Base-by-base conservation (phyloP, 148 eudicot species). In the Limonium bicolor region DNA sequence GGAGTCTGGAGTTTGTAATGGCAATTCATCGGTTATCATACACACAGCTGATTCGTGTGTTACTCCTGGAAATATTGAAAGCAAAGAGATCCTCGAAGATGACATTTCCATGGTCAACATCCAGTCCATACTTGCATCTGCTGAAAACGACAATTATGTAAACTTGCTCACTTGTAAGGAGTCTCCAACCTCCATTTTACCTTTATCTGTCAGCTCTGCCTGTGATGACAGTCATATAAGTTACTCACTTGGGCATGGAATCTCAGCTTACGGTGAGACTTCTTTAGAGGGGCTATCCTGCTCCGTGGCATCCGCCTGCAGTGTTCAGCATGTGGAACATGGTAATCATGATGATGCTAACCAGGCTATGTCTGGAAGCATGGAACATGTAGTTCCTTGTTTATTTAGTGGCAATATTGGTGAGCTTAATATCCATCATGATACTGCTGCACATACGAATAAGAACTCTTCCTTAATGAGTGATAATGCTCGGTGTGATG, bases 151-250 rank as follows among this genome's bases (percentile, higher is more conserved):
- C 43, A 38, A 37, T 23, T 57, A 36, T 44, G 20, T n/a, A n/a
- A n/a, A 39, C 25, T 9, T 46, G 20, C 27, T 39, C 56, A 23
- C 36, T 15, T 56, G 45, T 48, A 63, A 66, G 24, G 65, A 53
- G 33, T 54, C 61, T 50, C 61, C 40, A 20, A 62, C 59, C 41
- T 36, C 50, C 36, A 19, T 22, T 25, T 50, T 47, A 30, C 22
- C 37, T 32, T 38, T 20, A 23, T 31, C 40, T 61, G 56, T 56
- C 29, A 36, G 32, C 57, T 38, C 60, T 50, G 61, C 53, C 47
- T 5, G 41, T 33, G 47, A 37, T 26, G 30, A 27, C 53, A 12
- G 34, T 50, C 20, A 37, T 55, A 41, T 36, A 20, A 50, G 35
- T 32, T 20, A 34, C 39, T 35, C 65, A 29, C 22, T 10, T 49